Evolutionary conservation across 2,329 filamentous ascomycete genomes (phyloP).

Genomic region (Juglanconis juglandina): DNA sequence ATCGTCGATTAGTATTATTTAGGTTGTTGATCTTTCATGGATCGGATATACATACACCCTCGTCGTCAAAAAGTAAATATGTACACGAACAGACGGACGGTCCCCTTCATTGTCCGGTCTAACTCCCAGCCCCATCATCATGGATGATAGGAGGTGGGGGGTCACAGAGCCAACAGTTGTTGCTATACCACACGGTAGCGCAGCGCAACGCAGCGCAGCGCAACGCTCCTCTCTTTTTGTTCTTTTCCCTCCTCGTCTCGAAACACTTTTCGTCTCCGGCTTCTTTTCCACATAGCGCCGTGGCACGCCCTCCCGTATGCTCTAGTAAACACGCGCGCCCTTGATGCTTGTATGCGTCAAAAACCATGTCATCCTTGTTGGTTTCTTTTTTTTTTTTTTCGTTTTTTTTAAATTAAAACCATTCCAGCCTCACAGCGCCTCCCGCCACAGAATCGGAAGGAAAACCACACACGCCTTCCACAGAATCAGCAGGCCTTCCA

Average conservation of each 20-base stretch:
- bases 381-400: too few species aligned
- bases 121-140: neutral
- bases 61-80: neutral
- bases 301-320: too few species aligned
- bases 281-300: too few species aligned
- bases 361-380: too few species aligned
- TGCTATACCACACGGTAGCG: too few species aligned
- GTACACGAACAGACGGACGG: constrained; percentile 1
- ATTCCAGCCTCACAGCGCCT: constrained; percentile 42
- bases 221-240: neutral
- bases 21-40: neutral
- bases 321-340: too few species aligned
- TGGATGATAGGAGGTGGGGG: too few species aligned
- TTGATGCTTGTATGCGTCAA: too few species aligned
- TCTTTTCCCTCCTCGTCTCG: neutral
- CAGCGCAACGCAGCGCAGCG: neutral
- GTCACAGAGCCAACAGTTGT: too few species aligned
- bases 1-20: neutral
- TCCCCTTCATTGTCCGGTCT: neutral
- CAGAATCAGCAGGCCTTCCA: constrained; percentile 67
- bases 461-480: constrained; percentile 81
- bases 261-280: too few species aligned
- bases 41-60: neutral
- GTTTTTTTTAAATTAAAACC: too few species aligned
- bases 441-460: constrained; percentile 73